Conservation (phyloP, 768 basidiomycete species). For the Nidularia sp. region DNA sequence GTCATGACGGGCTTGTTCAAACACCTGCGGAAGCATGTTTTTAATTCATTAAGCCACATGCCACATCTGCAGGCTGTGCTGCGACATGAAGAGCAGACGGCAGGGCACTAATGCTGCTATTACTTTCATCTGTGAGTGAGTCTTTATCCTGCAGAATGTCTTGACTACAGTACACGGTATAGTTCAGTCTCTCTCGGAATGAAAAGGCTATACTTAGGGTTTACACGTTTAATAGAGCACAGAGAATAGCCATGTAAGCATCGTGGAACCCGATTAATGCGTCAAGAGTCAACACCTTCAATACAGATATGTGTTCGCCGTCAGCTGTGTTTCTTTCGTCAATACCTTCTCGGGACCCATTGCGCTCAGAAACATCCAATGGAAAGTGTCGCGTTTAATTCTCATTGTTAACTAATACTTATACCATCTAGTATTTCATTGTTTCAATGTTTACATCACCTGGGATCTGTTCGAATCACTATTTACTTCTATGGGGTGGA, state of each 20-base stretch:
- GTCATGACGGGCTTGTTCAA: constrained; percentile 26
- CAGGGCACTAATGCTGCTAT: constrained; percentile 38
- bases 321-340: constrained; percentile 40
- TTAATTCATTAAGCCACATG: background rate
- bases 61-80: constrained; percentile 24
- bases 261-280: background rate
- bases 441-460: constrained; percentile 32
- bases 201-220: background rate
- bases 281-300: background rate
- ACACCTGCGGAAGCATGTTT: background rate
- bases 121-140: constrained; percentile 37
- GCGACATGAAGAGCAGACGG: constrained; percentile 32
- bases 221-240: constrained; percentile 30
- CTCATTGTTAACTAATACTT: background rate
- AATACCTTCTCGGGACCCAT: constrained; percentile 48
- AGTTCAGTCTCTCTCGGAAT: background rate
- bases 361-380: constrained; percentile 26
- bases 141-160: constrained; percentile 52
- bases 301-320: constrained; percentile 34
- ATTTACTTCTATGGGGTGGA: constrained; percentile 37
- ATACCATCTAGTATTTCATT: constrained; percentile 22
- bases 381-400: constrained; percentile 20
- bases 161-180: constrained; percentile 48
- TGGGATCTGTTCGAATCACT: constrained; percentile 35
- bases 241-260: constrained; percentile 54